Conservation (phyloP, 257 asterid genomes). For the Nicotiana tomentosiformis region DNA sequence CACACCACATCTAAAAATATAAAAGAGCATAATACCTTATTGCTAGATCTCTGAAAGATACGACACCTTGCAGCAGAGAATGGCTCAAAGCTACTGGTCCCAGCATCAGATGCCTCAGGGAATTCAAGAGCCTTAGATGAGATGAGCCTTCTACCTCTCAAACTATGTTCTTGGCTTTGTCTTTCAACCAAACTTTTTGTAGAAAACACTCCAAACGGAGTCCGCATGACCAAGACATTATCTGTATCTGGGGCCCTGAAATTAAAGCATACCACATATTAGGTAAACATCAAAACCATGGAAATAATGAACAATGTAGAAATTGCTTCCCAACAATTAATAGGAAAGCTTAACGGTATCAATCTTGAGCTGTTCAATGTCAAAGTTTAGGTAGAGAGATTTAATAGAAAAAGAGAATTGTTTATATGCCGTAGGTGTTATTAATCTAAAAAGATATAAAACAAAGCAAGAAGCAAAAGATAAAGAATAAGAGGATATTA, state of each 20-base stretch:
- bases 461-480: neutral
- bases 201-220: conserved; percentile 61
- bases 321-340: conserved; percentile 1
- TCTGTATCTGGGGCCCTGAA: conserved; percentile 74
- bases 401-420: neutral
- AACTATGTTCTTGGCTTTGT: conserved; percentile 52
- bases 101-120: conserved; percentile 42
- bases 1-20: neutral
- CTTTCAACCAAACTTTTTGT: conserved; percentile 48
- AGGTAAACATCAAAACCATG: conserved; percentile 12
- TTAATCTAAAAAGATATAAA: neutral
- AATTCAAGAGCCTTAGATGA: conserved; percentile 44
- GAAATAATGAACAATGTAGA: neutral
- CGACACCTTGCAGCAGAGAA: conserved; percentile 89
- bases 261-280: conserved; percentile 9
- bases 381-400: neutral
- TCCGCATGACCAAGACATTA: conserved; percentile 67
- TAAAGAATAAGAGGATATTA: conserved; percentile 10
- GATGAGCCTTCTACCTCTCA: conserved; percentile 62
- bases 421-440: neutral
- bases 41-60: conserved; percentile 38
- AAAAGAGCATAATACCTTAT: conserved; percentile 39
- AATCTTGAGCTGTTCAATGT: neutral
- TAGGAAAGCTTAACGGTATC: neutral
- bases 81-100: conserved; percentile 40